Evolutionary conservation across 495 filamentous ascomycete species (phyloP).

Genomic region (Parathielavia hyrcaniae): DNA sequence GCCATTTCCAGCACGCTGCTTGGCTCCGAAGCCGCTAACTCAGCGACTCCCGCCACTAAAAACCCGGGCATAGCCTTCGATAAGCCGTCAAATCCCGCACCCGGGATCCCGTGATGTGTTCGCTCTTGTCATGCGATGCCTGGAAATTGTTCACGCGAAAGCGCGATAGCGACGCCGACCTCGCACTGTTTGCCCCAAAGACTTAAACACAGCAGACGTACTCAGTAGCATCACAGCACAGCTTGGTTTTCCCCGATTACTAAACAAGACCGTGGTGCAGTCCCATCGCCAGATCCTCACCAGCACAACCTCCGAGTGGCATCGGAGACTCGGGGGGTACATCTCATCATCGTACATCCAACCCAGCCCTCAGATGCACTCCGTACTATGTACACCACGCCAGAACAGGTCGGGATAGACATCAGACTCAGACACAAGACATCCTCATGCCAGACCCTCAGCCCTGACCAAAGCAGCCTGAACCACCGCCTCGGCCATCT

Average conservation of each 20-base stretch:
- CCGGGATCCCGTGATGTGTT: conserved; percentile 10
- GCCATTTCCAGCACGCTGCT: conserved; percentile 5
- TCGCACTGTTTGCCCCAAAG: not conserved
- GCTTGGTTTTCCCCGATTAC: too few relatives aligned
- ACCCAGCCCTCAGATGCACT: too few relatives aligned
- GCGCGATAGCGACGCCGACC: not conserved
- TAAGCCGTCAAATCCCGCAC: conserved; percentile 24
- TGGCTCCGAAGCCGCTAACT: conserved; percentile 7
- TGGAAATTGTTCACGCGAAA: not conserved
- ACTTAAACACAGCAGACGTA: not conserved
- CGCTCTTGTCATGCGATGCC: conserved; percentile 8
- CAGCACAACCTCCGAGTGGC: too few relatives aligned
- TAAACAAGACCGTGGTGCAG: too few relatives aligned
- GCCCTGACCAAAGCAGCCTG: conserved; percentile 41
- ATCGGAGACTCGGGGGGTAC: too few relatives aligned
- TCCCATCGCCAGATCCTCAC: too few relatives aligned
- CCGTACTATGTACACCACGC: not conserved
- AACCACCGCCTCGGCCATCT: conserved; percentile 54
- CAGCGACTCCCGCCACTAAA: conserved; percentile 13
- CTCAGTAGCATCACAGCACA: too few relatives aligned
- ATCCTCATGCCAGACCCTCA: conserved; percentile 17
- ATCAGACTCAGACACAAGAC: not conserved
- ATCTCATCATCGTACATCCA: too few relatives aligned
- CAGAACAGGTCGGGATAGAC: not conserved
- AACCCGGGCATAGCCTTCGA: conserved; percentile 1